Evolutionary conservation across 257 asterid species (phyloP), one percentile per base, ranked within the genome.

Genomic region (Cordia subcordata): DNA sequence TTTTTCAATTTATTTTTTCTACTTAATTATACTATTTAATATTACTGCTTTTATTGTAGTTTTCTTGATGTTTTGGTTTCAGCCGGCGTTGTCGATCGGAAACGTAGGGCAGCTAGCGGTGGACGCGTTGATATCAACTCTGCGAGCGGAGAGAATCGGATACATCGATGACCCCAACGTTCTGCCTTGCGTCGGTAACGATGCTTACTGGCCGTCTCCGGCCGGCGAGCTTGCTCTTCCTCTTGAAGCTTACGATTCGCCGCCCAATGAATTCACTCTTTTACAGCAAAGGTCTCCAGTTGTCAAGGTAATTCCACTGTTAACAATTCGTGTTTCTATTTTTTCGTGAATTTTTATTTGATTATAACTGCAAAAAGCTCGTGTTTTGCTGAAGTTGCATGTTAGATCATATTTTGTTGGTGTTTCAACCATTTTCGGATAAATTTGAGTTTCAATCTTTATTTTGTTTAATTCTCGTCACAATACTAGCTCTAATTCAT

Each of bases 31-130:
- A 16, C 4, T n/a, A 47, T 50, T 37, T 13, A 0, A 10, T 61
- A 22, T 21, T 23, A 13, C n/a, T n/a, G n/a, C 35, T 27, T 51
- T 37, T 49, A n/a, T n/a, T n/a, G n/a, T 8, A 5, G 15, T 13
- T 18, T 22, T 8, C 58, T 22, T n/a, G n/a, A 27, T 35, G 57
- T 50, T 13, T 37, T 5, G 27, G 40, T 9, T 47, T 59, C 52
- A 92, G 99, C 97, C 99, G 71, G 96, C 99, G 39, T 57, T 92
- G 9, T 92, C 99, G 71, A 68, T 92, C 58, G 97, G 97, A 61
- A 92, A 92, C 63, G 99, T 88, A 8, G 99, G 99, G 11, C 99
- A 92, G 82, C 74, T 92, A 21, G 93, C 97, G 45, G 90, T 83
- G 77, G 99, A 92, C 83, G 76, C 88, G 32, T 62, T 92, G 54